These are phyloP conservation scores for Termitomyces sp. DNA, from an alignment of 768 basidiomycete genomes.

Conservation along the genomic window DNA sequence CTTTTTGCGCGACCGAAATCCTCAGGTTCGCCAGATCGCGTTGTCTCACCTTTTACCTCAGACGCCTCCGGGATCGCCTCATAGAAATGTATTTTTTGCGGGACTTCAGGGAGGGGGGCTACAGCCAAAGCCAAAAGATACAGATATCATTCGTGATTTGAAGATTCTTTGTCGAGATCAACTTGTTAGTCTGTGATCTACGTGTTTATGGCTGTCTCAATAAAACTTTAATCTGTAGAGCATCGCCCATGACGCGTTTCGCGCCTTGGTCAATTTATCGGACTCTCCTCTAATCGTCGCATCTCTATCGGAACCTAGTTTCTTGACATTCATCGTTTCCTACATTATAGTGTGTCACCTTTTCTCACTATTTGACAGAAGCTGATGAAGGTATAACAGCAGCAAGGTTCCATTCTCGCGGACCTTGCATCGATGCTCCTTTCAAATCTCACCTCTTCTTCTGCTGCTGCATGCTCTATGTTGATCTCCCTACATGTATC, in stretches of 20 bases:
- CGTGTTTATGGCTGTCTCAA: not conserved
- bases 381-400: conserved; percentile 39
- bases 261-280: conserved; percentile 89
- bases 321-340: conserved; percentile 77
- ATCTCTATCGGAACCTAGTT: conserved; percentile 63
- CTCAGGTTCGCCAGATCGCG: conserved; percentile 82
- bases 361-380: not conserved
- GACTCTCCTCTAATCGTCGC: conserved; percentile 69
- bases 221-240: conserved; percentile 39
- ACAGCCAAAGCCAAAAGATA: conserved; percentile 49
- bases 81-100: conserved; percentile 71
- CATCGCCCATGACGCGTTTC: conserved; percentile 91
- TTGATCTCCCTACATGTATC: conserved; percentile 64
- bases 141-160: conserved; percentile 68
- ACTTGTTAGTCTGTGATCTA: conserved; percentile 40
- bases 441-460: conserved; percentile 85
- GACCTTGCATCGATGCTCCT: conserved; percentile 97
- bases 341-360: conserved; percentile 76
- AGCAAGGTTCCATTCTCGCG: conserved; percentile 84
- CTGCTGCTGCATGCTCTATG: conserved; percentile 56
- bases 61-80: conserved; percentile 63
- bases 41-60: conserved; percentile 79
- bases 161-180: conserved; percentile 88
- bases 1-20: conserved; percentile 83
- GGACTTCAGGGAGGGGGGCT: conserved; percentile 54